A percentile compares a stretch with the other conserved stretches of the same genome.
Conservation (phyloP, 331 rosid genomes). For the Acacia concinna region DNA sequence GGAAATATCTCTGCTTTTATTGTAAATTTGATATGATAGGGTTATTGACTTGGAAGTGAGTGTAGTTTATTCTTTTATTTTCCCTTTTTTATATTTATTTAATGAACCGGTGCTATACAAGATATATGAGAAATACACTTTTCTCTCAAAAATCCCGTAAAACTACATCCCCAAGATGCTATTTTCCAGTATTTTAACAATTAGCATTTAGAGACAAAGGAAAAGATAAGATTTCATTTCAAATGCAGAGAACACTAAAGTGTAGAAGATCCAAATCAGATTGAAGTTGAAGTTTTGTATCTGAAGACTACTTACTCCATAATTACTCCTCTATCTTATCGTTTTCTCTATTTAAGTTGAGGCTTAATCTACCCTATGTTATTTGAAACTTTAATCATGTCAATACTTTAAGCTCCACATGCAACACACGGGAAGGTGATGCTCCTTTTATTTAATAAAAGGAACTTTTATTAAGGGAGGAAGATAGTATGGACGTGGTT, state of each 20-base stretch:
- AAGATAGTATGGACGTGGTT: not conserved
- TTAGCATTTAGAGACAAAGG: not conserved
- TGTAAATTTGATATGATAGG: not conserved
- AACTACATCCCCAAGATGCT: constrained; percentile 11
- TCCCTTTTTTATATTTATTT: not conserved
- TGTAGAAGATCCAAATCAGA: not conserved
- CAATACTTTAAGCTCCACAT: no score
- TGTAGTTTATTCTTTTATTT: not conserved
- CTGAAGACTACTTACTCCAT: not conserved
- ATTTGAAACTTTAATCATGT: no score
- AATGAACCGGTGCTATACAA: not conserved
- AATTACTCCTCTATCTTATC: not conserved
- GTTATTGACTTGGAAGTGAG: not conserved
- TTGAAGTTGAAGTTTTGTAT: constrained; percentile 11
- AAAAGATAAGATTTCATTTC: not conserved
- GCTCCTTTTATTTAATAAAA: not conserved
- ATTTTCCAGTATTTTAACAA: not conserved
- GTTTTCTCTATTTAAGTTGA: not conserved
- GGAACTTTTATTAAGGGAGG: not conserved
- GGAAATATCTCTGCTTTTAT: not conserved
- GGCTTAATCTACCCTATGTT: no score
- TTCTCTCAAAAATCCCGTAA: not conserved
- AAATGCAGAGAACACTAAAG: not conserved
- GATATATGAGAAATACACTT: not conserved
- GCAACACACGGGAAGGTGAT: not conserved